phyloP scores from a whole-genome alignment of 106 monocot genomes.

The Allium fistulosum region DNA sequence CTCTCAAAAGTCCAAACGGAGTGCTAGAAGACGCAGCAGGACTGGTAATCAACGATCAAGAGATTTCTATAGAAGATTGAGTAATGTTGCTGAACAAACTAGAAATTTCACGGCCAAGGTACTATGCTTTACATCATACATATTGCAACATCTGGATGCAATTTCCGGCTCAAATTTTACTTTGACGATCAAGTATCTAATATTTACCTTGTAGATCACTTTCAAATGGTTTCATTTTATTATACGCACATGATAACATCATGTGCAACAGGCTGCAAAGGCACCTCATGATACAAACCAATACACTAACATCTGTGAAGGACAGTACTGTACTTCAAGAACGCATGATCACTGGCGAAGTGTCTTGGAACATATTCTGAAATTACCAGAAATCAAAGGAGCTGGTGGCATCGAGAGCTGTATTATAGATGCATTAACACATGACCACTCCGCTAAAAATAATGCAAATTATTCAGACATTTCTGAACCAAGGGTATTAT shows the following conservation, averaged over 20 bases:
- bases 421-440: conserved; percentile 26
- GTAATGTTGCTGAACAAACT: background rate
- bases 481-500: conserved; percentile 12
- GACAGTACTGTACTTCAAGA: conserved; percentile 12
- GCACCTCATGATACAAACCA: conserved; percentile 7
- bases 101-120: conserved; percentile 10
- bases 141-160: background rate
- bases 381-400: conserved; percentile 19
- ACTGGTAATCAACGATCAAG: conserved; percentile 1
- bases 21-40: background rate
- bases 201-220: too few species aligned
- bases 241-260: background rate
- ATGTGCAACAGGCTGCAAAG: conserved; percentile 12
- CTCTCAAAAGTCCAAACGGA: background rate
- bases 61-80: background rate
- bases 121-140: background rate
- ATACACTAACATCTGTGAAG: background rate
- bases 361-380: conserved; percentile 19
- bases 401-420: conserved; percentile 22
- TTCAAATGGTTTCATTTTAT: background rate
- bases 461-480: background rate
- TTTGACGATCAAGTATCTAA: background rate
- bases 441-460: background rate
- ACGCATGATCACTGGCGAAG: conserved; percentile 22
- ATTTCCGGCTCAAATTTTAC: background rate